A percentile compares a stretch with the other conserved stretches of the same genome.
These are phyloP conservation scores for Tremellales sp. DNA, from an alignment of 1,284 basidiomycete species.

Conservation along the genomic window DNA sequence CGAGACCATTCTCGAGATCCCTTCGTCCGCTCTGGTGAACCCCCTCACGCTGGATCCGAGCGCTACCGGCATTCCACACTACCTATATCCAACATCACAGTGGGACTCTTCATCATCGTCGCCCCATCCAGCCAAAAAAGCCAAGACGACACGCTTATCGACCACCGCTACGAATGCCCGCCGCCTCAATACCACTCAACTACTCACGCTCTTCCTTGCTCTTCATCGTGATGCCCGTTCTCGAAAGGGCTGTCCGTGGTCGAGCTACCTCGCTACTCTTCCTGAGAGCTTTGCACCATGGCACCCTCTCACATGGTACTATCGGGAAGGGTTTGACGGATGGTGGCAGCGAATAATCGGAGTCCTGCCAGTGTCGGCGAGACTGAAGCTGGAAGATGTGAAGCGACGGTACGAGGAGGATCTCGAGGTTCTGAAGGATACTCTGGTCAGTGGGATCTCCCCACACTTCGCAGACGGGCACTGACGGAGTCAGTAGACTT, in stretches of 20 bases:
- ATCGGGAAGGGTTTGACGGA: conserved; percentile 35
- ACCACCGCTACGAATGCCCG: conserved; percentile 48
- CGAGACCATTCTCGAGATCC: conserved; percentile 62
- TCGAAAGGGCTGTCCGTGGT: conserved; percentile 50
- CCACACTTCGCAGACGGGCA: neutral
- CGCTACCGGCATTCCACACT: conserved; percentile 24
- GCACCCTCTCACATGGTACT: conserved; percentile 74
- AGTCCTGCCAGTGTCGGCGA: conserved; percentile 56
- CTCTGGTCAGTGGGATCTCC: conserved; percentile 48
- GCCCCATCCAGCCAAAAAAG: conserved; percentile 1
- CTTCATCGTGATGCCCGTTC: conserved; percentile 51
- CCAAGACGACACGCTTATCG: conserved; percentile 4
- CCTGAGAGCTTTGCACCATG: conserved; percentile 60
- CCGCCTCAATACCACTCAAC: conserved; percentile 50
- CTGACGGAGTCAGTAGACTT: conserved; percentile 9
- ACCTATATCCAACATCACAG: conserved; percentile 28
- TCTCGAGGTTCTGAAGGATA: conserved; percentile 49
- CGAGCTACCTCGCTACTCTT: conserved; percentile 68
- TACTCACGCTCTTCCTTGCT: conserved; percentile 61
- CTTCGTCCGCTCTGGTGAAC: conserved; percentile 66
- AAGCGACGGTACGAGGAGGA: conserved; percentile 59
- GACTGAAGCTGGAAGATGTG: conserved; percentile 53
- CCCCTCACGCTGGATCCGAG: conserved; percentile 55
- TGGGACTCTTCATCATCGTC: neutral
- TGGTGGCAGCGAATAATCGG: conserved; percentile 25